phyloP scores from a whole-genome alignment of 768 basidiomycete species.

The Lactarius pseudohatsudake region DNA sequence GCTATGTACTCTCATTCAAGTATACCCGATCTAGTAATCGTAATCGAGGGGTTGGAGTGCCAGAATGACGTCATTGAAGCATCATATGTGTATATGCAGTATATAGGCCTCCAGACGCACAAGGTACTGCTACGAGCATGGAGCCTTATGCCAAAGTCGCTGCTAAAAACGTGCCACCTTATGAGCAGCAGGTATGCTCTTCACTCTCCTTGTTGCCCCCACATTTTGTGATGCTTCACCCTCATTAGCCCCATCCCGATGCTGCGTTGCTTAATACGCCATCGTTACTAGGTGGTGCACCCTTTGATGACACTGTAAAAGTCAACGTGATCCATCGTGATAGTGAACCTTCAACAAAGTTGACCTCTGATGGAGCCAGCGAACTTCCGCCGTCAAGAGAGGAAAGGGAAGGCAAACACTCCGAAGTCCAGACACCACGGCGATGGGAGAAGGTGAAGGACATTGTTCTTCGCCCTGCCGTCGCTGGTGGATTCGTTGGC shows the following conservation, averaged over 20 bases:
- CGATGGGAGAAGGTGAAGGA: conserved; percentile 53
- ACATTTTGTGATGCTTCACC: conserved; percentile 1
- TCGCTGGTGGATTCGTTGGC: conserved; percentile 71
- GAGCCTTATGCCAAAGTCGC: conserved; percentile 15
- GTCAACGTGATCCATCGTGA: conserved; percentile 49
- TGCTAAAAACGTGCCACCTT: conserved; percentile 1
- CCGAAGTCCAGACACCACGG: conserved; percentile 51
- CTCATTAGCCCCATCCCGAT: conserved; percentile 58
- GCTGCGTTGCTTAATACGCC: conserved; percentile 57
- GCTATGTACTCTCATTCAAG: conserved; percentile 4
- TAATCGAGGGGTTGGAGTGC: not conserved
- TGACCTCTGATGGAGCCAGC: conserved; percentile 30
- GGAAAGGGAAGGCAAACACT: conserved; percentile 34
- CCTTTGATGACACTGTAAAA: conserved; percentile 52
- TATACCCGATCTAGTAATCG: conserved; percentile 17
- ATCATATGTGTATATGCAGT: not conserved
- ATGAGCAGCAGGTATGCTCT: conserved; percentile 4
- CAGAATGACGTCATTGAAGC: conserved; percentile 11
- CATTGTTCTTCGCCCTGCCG: conserved; percentile 60
- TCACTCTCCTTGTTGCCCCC: conserved; percentile 3
- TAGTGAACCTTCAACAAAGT: conserved; percentile 43
- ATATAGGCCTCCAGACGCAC: not conserved
- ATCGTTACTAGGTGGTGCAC: conserved; percentile 37
- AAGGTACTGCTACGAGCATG: not conserved
- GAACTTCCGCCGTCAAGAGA: not conserved